Conservation (phyloP, 305 asterid genomes). For the Rubia occidens region DNA sequence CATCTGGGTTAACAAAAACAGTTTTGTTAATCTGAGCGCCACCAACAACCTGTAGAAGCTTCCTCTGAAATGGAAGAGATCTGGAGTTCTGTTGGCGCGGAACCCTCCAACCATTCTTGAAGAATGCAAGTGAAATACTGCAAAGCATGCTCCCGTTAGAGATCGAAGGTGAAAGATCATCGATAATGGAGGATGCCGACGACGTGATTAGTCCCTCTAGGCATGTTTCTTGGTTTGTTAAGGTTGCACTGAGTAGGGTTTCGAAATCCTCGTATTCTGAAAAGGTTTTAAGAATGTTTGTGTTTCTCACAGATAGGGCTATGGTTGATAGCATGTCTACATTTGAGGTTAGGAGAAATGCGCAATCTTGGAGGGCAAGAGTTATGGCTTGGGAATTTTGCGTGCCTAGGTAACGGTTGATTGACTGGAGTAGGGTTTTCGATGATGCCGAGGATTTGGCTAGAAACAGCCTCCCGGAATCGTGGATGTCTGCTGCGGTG, state of each 20-base stretch:
- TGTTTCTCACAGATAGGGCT: background rate
- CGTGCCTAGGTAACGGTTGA: conserved; percentile 6
- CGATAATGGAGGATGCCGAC: conserved; percentile 14
- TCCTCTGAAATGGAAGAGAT: conserved; percentile 16
- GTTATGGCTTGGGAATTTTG: background rate
- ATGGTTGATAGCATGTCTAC: conserved; percentile 13
- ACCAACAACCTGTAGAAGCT: conserved; percentile 16
- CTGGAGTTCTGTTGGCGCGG: background rate
- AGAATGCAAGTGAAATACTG: conserved; percentile 26
- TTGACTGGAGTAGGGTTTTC: conserved; percentile 5
- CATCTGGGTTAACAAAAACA: conserved; percentile 30
- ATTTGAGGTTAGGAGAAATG: conserved; percentile 16
- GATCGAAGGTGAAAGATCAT: conserved; percentile 17
- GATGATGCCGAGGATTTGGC: conserved; percentile 18
- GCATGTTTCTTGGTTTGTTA: conserved; percentile 28
- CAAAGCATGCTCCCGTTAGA: conserved; percentile 19
- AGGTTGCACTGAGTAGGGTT: conserved; percentile 24
- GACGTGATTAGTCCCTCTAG: conserved; percentile 19
- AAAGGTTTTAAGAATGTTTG: conserved; percentile 6
- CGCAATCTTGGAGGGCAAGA: conserved; percentile 30
- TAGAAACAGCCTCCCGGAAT: conserved; percentile 19
- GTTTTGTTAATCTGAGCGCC: conserved; percentile 7
- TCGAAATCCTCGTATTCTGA: conserved; percentile 12
- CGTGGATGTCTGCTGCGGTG: conserved; percentile 21
- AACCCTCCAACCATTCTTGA: conserved; percentile 24